Percentiles rank a stretch among this genome's conserved stretches.
phyloP scores from a whole-genome alignment of 2,329 filamentous ascomycete genomes.

The Orbilia blumenaviensis region DNA sequence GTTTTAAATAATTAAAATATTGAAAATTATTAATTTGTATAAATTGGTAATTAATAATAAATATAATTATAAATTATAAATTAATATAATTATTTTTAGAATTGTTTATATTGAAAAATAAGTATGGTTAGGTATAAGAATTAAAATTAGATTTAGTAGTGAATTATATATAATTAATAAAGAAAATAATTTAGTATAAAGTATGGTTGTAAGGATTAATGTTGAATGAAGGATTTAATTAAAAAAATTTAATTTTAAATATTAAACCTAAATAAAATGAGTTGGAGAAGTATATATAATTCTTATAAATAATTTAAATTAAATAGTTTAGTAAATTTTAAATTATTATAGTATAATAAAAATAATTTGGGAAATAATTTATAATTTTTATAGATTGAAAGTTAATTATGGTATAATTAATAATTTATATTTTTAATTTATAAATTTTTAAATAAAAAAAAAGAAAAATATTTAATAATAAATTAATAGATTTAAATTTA shows the following conservation, averaged over 20 bases:
- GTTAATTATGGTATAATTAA: not conserved
- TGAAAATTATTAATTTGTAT: not conserved
- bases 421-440: not conserved
- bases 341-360: too few relatives aligned
- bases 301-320: too few relatives aligned
- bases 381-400: not conserved
- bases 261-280: not conserved
- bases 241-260: not conserved
- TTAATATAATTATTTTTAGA: too few relatives aligned
- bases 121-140: too few relatives aligned
- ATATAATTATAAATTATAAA: not conserved
- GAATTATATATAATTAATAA: not conserved
- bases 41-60: not conserved
- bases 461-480: not conserved
- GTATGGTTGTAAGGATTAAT: not conserved
- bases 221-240: too few relatives aligned
- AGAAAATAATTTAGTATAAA: too few relatives aligned
- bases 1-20: not conserved
- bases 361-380: not conserved
- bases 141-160: too few relatives aligned
- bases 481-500: not conserved
- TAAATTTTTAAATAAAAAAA: not conserved
- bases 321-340: too few relatives aligned
- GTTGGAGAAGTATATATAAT: not conserved
- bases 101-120: too few relatives aligned